Evolutionary conservation across 306 rosid species (phyloP).

Genomic region (Prinsepia uniflora): DNA sequence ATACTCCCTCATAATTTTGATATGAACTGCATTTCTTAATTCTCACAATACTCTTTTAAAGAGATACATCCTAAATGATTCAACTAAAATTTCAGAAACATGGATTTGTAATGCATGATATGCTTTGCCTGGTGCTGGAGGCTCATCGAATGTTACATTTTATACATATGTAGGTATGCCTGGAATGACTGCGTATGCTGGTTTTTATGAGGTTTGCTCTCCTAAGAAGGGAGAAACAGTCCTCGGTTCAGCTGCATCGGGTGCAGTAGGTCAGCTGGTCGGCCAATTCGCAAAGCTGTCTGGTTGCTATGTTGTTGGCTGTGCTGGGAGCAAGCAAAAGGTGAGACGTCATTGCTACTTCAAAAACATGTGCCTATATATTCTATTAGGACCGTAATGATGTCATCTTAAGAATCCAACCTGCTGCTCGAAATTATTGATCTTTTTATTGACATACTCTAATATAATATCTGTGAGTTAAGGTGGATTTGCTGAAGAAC

Average conservation of each 20-base stretch:
- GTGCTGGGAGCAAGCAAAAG: conserved; percentile 38
- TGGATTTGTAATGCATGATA: neutral
- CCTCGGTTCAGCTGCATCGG: conserved; percentile 34
- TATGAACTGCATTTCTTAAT: neutral
- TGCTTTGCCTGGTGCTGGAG: too few relatives aligned
- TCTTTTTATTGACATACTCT: neutral
- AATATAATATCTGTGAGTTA: neutral
- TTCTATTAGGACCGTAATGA: too few relatives aligned
- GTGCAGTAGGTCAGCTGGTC: conserved; percentile 41
- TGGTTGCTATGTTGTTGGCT: conserved; percentile 41
- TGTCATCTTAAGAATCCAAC: too few relatives aligned
- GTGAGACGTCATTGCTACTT: neutral
- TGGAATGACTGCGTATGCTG: conserved; percentile 35
- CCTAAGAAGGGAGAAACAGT: conserved; percentile 34
- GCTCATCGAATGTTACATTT: neutral
- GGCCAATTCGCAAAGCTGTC: conserved; percentile 35
- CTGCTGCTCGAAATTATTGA: neutral
- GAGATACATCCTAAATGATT: too few relatives aligned
- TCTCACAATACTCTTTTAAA: neutral
- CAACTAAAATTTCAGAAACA: neutral
- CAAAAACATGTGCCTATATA: too few relatives aligned
- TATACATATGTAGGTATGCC: conserved; percentile 28
- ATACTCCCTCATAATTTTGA: neutral
- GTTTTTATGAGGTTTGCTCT: conserved; percentile 26
- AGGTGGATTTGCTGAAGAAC: conserved; percentile 31